Evolutionary conservation across 2,329 filamentous ascomycete genomes (phyloP), one percentile per base, ranked within the genome.

Genomic region (Epichloe typhina): DNA sequence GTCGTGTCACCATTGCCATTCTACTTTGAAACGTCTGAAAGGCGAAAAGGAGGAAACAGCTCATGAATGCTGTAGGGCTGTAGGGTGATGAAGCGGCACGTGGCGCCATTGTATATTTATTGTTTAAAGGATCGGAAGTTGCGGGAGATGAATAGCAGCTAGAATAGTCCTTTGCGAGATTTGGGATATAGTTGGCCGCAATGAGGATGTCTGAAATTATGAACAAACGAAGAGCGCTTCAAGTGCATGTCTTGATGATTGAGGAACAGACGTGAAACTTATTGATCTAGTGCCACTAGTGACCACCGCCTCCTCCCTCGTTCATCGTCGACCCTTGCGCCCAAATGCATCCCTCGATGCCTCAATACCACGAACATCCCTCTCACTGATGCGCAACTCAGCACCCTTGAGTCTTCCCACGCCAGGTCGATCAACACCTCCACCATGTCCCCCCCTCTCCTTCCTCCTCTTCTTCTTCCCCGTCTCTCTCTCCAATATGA

Each of bases 401-500:
- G 89, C 89, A 3, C 86, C 85, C 55, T 74, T 80, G 64, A 96
- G 84, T 64, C 76, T 87, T 0, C 93, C 93, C 12, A 97, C 80
- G 2, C 78, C 82, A 1, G 91, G 88, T 33, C 80, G 81, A 55
- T 86, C 88, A 38, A 95, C 80, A 71, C 65, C 80, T 71, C 65
- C 80, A 70, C 55, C 80, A 73, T 67, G 77, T 69, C 62, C 56
- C 58, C 5, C 63, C 50, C 69, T 70, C 52, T 67, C 70, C 52
- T 66, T 62, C 50, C 64, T 70, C 51, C 59, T 64, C 37, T 64
- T 68, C 55, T 64, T 64, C 55, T 64, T 64, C 31, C 62, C 57
- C 42, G 71, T 71, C 50, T 61, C 58, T 54, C 73, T 75, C 72
- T 97, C 93, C 36, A 97, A 71, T 46, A 97, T 82, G 58, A 97